A percentile compares a stretch with the other conserved stretches of the same genome.
Conservation (phyloP, 2,329 filamentous ascomycete genomes). For the Botrytis aclada region DNA sequence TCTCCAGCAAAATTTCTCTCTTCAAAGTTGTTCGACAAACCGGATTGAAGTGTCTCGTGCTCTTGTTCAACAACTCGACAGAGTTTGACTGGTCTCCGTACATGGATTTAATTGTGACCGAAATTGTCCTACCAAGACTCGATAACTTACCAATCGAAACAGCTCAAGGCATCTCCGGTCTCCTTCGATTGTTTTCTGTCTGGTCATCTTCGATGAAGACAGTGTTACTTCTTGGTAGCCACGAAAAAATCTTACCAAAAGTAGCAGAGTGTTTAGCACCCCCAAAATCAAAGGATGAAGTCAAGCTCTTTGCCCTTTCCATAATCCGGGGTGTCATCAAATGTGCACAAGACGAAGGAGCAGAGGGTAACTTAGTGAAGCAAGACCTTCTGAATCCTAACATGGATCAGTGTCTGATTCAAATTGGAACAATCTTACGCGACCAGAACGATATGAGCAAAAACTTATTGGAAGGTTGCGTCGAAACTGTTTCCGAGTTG, state of each 20-base stretch:
- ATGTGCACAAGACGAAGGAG: conserved; percentile 55
- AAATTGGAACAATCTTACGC: conserved; percentile 66
- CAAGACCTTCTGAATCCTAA: conserved; percentile 55
- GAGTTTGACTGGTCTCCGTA: conserved; percentile 71
- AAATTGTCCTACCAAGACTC: conserved; percentile 74
- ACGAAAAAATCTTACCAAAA: conserved; percentile 61
- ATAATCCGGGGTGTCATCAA: conserved; percentile 69
- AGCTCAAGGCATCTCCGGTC: conserved; percentile 81
- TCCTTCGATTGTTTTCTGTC: conserved; percentile 74
- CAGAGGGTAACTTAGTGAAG: conserved; percentile 46
- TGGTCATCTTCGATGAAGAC: conserved; percentile 71
- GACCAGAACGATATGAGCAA: conserved; percentile 57
- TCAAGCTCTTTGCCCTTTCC: conserved; percentile 76
- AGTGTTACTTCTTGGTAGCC: conserved; percentile 62
- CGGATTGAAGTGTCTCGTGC: conserved; percentile 78
- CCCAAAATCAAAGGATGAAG: conserved; percentile 76
- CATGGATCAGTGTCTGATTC: conserved; percentile 59
- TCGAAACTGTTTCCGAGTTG: conserved; percentile 75
- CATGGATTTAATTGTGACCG: conserved; percentile 65
- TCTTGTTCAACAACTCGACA: conserved; percentile 71
- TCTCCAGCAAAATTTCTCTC: conserved; percentile 50
- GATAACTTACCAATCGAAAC: conserved; percentile 79
- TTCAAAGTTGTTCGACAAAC: conserved; percentile 64
- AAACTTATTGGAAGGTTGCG: conserved; percentile 73
- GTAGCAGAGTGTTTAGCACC: conserved; percentile 70